Conservation (phyloP, 768 basidiomycete genomes). For the Tylopilus balloui region DNA sequence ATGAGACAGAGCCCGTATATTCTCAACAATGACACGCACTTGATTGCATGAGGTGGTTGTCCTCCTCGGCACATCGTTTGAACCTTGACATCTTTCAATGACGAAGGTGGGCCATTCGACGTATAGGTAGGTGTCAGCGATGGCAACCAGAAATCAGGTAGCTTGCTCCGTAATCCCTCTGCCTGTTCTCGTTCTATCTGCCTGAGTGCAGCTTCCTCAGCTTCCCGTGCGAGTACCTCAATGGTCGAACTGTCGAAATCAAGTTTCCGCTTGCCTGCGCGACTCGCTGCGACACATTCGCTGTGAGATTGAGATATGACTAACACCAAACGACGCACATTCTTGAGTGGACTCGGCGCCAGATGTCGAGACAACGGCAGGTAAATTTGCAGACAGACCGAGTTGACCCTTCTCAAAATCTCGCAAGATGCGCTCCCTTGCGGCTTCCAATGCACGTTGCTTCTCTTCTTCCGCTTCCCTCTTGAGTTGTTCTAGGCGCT, state of each 20-base stretch:
- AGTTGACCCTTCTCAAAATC: conserved; percentile 91
- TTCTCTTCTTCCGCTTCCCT: conserved; percentile 80
- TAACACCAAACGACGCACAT: conserved; percentile 23
- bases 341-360: conserved; percentile 35
- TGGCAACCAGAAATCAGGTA: conserved; percentile 97
- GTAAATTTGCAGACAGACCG: conserved; percentile 49
- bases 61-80: conserved; percentile 88
- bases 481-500: conserved; percentile 65
- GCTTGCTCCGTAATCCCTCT: conserved; percentile 78
- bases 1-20: neutral
- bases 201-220: conserved; percentile 82
- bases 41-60: conserved; percentile 69
- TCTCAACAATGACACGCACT: conserved; percentile 44
- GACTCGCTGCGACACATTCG: conserved; percentile 34
- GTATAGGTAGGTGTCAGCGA: conserved; percentile 83
- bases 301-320: neutral
- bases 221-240: conserved; percentile 68
- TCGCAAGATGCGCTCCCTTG: conserved; percentile 79
- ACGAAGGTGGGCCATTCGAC: conserved; percentile 55
- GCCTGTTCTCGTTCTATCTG: conserved; percentile 84
- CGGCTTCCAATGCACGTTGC: conserved; percentile 60
- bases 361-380: conserved; percentile 35
- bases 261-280: conserved; percentile 79
- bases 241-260: conserved; percentile 72
- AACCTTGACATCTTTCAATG: conserved; percentile 75